Percentiles rank a stretch among this genome's conserved stretches.
phyloP scores from a whole-genome alignment of 2,329 filamentous ascomycete genomes.

The Cercospora sesami region DNA sequence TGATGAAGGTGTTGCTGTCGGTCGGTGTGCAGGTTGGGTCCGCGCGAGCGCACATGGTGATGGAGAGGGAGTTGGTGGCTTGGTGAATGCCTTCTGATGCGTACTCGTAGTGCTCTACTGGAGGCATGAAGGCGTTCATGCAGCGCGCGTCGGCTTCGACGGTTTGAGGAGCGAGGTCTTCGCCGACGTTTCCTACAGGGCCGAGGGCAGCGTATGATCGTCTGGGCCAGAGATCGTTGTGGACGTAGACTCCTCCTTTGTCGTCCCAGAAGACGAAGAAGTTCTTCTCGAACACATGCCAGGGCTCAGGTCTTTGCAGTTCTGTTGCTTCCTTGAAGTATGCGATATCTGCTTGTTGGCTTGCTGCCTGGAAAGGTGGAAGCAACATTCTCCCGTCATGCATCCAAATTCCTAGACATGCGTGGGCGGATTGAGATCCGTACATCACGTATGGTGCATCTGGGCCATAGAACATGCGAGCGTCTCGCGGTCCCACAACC shows the following conservation, averaged over 20 bases:
- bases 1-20: constrained; percentile 54
- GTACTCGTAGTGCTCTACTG: constrained; percentile 8
- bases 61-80: constrained; percentile 58
- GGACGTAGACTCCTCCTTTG: constrained; percentile 49
- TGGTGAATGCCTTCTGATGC: constrained; percentile 54
- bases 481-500: constrained; percentile 59
- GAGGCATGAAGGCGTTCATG: constrained; percentile 44
- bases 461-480: constrained; percentile 59
- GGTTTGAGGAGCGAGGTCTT: constrained; percentile 48
- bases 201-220: constrained; percentile 53
- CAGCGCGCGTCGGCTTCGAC: constrained; percentile 48
- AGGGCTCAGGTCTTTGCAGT: constrained; percentile 53
- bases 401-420: constrained; percentile 60
- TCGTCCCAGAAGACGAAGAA: constrained; percentile 63
- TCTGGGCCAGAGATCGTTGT: constrained; percentile 55
- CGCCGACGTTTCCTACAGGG: constrained; percentile 50
- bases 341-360: constrained; percentile 28
- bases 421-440: constrained; percentile 56
- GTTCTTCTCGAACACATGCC: constrained; percentile 58
- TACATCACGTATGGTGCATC: constrained; percentile 53
- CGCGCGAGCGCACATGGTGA: constrained; percentile 56
- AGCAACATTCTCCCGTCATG: constrained; percentile 56
- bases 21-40: constrained; percentile 50
- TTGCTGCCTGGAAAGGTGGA: constrained; percentile 35
- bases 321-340: constrained; percentile 52